These are phyloP conservation scores for Amanita molliuscula DNA, from an alignment of 768 basidiomycete genomes.

Conservation along the genomic window DNA sequence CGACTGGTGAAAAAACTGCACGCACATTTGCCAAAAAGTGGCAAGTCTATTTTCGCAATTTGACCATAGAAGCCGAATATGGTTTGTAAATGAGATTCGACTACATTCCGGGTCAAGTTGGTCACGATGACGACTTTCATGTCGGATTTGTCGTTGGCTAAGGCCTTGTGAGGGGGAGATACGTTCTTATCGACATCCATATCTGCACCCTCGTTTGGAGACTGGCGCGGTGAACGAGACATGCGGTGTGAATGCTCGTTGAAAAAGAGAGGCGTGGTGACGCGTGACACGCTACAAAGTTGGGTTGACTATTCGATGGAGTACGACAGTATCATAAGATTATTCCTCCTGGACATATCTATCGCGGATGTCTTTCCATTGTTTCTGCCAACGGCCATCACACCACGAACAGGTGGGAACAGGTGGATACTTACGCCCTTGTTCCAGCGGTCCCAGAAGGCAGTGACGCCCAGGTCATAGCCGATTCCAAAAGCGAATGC, in stretches of 20 bases:
- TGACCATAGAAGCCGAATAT: slow-evolving; percentile 92
- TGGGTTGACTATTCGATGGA: too few relatives aligned
- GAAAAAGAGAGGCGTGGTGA: not conserved
- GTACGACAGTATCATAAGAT: too few relatives aligned
- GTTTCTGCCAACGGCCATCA: slow-evolving; percentile 50
- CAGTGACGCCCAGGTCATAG: slow-evolving; percentile 74
- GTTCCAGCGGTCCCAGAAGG: slow-evolving; percentile 90
- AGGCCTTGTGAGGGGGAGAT: slow-evolving; percentile 7
- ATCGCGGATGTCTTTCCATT: slow-evolving; percentile 92
- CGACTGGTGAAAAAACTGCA: slow-evolving; percentile 5
- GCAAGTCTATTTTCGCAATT: slow-evolving; percentile 82
- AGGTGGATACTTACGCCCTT: slow-evolving; percentile 60
- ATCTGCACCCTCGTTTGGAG: slow-evolving; percentile 9
- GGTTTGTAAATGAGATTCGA: slow-evolving; percentile 72
- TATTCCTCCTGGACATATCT: slow-evolving; percentile 48
- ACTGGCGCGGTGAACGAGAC: slow-evolving; percentile 2
- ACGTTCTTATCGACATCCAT: slow-evolving; percentile 41
- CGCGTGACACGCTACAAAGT: not conserved
- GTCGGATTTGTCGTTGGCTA: slow-evolving; percentile 26
- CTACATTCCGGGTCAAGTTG: slow-evolving; percentile 89
- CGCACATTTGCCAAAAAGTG: slow-evolving; percentile 81
- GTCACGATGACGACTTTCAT: slow-evolving; percentile 74
- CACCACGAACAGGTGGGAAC: slow-evolving; percentile 1
- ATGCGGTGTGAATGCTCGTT: not conserved
- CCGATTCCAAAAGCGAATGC: slow-evolving; percentile 90